Percentiles rank a stretch among this genome's conserved stretches.
These are phyloP conservation scores for Sclerotinia spermophila DNA, from an alignment of 2,329 filamentous ascomycete species.

Conservation along the genomic window DNA sequence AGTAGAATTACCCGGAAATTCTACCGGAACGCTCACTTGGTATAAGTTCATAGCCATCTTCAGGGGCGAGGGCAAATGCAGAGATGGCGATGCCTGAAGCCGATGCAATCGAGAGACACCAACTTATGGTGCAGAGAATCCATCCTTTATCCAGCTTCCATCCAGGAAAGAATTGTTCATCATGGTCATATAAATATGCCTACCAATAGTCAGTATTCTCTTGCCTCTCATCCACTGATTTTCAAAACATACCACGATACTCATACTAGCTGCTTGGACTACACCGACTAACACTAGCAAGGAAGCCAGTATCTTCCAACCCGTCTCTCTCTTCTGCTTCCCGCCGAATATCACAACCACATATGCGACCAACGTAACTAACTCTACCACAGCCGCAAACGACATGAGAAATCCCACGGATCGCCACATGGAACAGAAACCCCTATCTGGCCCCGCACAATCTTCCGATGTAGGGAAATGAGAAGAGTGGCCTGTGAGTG, in stretches of 20 bases:
- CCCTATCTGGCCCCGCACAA: slow-evolving; percentile 53
- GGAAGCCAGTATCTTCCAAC: slow-evolving; percentile 72
- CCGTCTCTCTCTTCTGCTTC: slow-evolving; percentile 72
- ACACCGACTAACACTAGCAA: slow-evolving; percentile 63
- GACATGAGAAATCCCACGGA: slow-evolving; percentile 79
- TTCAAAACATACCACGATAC: slow-evolving; percentile 67
- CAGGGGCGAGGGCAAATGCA: slow-evolving; percentile 67
- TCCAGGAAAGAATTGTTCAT: slow-evolving; percentile 77
- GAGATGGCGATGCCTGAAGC: slow-evolving; percentile 61
- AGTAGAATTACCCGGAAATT: neutral
- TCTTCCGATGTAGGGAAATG: slow-evolving; percentile 65
- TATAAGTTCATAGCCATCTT: slow-evolving; percentile 83
- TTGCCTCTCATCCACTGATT: neutral
- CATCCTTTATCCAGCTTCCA: slow-evolving; percentile 80
- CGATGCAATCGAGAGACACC: slow-evolving; percentile 49
- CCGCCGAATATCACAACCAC: slow-evolving; percentile 73
- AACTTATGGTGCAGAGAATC: slow-evolving; percentile 62
- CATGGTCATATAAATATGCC: slow-evolving; percentile 80
- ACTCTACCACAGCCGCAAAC: slow-evolving; percentile 76
- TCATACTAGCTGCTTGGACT: slow-evolving; percentile 74
- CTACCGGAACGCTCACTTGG: slow-evolving; percentile 39
- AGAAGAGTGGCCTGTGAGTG: slow-evolving; percentile 52
- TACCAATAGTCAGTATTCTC: slow-evolving; percentile 39
- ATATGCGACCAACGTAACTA: slow-evolving; percentile 77
- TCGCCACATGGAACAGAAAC: slow-evolving; percentile 91